A percentile compares a stretch with the other conserved stretches of the same genome.
Conservation (phyloP, 73 alveolate species). For the Uronychia binucleata region DNA sequence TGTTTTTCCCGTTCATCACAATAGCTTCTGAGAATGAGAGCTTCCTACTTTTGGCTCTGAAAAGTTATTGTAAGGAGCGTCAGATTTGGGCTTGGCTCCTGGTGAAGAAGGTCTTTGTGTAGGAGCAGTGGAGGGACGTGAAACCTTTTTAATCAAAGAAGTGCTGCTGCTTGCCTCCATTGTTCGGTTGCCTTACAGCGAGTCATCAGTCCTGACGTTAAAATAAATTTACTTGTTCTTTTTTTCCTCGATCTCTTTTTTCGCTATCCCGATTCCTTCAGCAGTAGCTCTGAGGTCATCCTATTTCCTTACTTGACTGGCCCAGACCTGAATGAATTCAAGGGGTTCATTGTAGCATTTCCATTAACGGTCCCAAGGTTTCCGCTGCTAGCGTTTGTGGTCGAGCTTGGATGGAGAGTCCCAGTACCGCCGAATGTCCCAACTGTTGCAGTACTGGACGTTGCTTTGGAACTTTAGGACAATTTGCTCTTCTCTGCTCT, state of each 20-base stretch:
- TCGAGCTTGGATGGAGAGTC: not conserved
- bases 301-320: not conserved
- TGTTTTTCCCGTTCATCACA: too few species aligned
- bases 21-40: too few species aligned
- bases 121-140: not conserved
- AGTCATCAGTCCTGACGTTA: not conserved
- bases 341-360: not conserved
- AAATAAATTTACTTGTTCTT: not conserved
- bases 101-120: not conserved
- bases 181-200: not conserved
- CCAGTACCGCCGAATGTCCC: constrained; percentile 2
- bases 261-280: not conserved
- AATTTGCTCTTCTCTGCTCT: not conserved
- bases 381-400: not conserved
- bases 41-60: not conserved
- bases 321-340: not conserved
- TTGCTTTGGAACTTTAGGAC: not conserved
- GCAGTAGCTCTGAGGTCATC: not conserved
- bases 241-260: not conserved
- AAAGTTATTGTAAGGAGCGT: not conserved
- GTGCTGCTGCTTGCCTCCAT: not conserved
- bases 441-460: not conserved
- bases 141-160: not conserved
- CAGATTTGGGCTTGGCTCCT: not conserved
- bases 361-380: not conserved